A percentile compares a stretch with the other conserved stretches of the same genome.
Evolutionary conservation across 306 rosid species (phyloP).

Genomic region (Vigna hirtella): DNA sequence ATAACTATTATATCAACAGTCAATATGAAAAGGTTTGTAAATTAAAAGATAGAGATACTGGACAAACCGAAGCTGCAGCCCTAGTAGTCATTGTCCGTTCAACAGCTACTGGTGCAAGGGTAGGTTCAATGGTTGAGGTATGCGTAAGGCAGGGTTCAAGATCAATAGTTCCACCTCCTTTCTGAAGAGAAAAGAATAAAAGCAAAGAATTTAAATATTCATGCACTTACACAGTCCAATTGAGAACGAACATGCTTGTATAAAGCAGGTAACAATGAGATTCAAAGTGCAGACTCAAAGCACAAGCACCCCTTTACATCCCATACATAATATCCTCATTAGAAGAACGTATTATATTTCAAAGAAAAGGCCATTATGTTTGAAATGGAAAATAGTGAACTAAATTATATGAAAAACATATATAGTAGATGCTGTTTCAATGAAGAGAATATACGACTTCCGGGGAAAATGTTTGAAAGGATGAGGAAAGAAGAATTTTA

Average conservation of each 20-base stretch:
- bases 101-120: slow-evolving; percentile 91
- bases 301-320: background rate
- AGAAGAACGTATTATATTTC: background rate
- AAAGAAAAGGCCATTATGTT: slow-evolving; percentile 22
- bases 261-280: background rate
- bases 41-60: slow-evolving; percentile 45
- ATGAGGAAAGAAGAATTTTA: slow-evolving; percentile 32
- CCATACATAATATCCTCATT: background rate
- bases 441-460: slow-evolving; percentile 24
- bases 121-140: slow-evolving; percentile 93
- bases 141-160: slow-evolving; percentile 95
- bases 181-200: slow-evolving; percentile 61
- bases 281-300: background rate
- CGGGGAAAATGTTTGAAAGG: background rate
- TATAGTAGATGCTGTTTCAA: slow-evolving; percentile 29
- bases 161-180: slow-evolving; percentile 92
- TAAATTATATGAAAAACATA: slow-evolving; percentile 23
- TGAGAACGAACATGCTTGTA: slow-evolving; percentile 7
- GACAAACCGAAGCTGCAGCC: slow-evolving; percentile 93
- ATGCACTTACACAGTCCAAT: slow-evolving; percentile 31
- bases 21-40: slow-evolving; percentile 19
- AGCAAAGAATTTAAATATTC: slow-evolving; percentile 22
- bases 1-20: background rate
- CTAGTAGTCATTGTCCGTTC: slow-evolving; percentile 97
- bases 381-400: slow-evolving; percentile 4